Base-by-base conservation (phyloP, 495 filamentous ascomycete species). In the Thermothielavioides terrestris region DNA sequence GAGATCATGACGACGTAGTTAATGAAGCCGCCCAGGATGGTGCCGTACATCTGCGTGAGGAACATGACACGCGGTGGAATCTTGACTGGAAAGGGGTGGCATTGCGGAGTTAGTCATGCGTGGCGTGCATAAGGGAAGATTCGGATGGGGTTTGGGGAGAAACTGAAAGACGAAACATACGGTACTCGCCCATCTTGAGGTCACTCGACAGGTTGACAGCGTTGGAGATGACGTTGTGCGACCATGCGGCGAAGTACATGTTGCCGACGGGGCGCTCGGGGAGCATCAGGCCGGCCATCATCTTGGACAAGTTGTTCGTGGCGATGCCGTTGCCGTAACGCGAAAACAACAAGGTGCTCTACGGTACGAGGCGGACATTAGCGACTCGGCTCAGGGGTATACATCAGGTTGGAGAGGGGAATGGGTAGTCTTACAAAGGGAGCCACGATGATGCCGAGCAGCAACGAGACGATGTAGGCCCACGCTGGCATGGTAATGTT, bases 391-490 rank as follows among this genome's bases (percentile, higher is more conserved):
- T n/a, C n/a, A n/a, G n/a, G n/a, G n/a, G 7, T 3, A 9, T 5
- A 10, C 1, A 23, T 18, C 28, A 9, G 11, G 18, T 7, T 14
- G n/a, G 5, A 6, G 36, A 21, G 12, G 26, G 22, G 20, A 22
- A 6, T 9, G 2, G 5, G 55, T 3, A 50, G 23, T 20, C 70
- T 65, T 27, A 63, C 63, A 17, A 68, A 55, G 2, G 61, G 65
- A 1, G 57, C 57, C 1, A 67, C 62, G 25, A 73, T 54, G 5
- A 71, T 36, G 11, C 49, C 52, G 1, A 63, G 46, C n/a, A 71
- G 41, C n/a, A 75, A 63, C 23, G 77, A 55, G 12, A 83, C 51
- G 23, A 83, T 58, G 51, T 75, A 80, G 2, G 68, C 78, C 79
- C 77, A 81, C 27, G 55, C 71, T 0, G 79, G 74, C 10, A 82